Evolutionary conservation across 2,329 filamentous ascomycete genomes (phyloP).

Genomic region (Fusarium paranaense): DNA sequence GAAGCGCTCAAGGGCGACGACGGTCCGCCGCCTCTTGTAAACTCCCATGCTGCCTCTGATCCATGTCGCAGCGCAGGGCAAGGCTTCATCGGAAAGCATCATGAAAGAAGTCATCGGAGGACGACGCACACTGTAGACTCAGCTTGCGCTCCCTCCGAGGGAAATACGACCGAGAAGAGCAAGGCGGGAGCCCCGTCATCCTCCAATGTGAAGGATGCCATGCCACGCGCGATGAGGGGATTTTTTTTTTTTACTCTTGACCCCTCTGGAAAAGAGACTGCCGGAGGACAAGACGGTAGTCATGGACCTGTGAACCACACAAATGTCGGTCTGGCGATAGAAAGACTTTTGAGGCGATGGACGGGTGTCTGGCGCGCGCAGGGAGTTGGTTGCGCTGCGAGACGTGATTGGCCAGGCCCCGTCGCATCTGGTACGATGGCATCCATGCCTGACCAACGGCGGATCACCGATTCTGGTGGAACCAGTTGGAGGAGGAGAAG

Average conservation of each 20-base stretch:
- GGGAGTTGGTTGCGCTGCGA: conserved; percentile 22
- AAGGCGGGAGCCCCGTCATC: neutral
- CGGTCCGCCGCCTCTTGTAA: conserved; percentile 35
- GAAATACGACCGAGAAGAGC: conserved; percentile 24
- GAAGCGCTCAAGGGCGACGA: conserved; percentile 21
- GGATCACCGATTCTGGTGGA: conserved; percentile 41
- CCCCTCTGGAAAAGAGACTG: neutral
- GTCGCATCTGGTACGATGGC: conserved; percentile 34
- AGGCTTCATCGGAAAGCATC: neutral
- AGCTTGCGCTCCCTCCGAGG: neutral
- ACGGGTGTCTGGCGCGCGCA: conserved; percentile 33
- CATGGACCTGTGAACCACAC: conserved; percentile 14
- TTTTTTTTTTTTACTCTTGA: conserved; percentile 2
- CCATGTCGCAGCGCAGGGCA: conserved; percentile 22
- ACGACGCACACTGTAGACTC: conserved; percentile 21
- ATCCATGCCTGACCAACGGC: conserved; percentile 25
- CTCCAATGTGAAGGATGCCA: neutral
- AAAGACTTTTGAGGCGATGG: conserved; percentile 28
- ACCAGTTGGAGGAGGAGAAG: conserved; percentile 31
- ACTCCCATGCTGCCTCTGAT: conserved; percentile 35
- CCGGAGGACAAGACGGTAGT: conserved; percentile 20
- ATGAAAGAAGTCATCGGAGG: conserved; percentile 2
- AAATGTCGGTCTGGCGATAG: conserved; percentile 42
- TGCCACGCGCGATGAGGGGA: neutral
- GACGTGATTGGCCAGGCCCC: conserved; percentile 34